Conservation (phyloP, 73 alveolate species). For the Tetrahymena thermophila region DNA sequence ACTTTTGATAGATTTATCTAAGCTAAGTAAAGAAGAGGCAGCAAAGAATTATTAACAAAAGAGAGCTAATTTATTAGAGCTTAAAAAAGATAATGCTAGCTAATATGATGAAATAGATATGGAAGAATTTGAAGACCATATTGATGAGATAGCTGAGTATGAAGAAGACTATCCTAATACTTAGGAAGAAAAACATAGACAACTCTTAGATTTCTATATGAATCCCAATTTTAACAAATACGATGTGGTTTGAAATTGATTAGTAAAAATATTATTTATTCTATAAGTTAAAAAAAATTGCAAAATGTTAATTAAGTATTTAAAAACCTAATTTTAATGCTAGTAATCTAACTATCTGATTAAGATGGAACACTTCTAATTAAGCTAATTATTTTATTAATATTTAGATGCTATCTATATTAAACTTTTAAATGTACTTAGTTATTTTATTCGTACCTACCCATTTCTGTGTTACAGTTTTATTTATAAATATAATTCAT, state of each 20-base stretch:
- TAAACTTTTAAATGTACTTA: not conserved
- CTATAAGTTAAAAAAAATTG: not conserved
- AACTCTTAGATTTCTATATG: constrained; percentile 33
- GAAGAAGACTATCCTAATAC: constrained; percentile 1
- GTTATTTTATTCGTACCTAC: not conserved
- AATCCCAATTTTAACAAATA: constrained; percentile 28
- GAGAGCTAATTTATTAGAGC: constrained; percentile 12
- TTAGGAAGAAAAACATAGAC: not conserved
- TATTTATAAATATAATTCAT: too few species aligned
- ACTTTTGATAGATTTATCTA: not conserved
- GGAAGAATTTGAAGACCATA: constrained; percentile 21
- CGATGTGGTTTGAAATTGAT: not conserved
- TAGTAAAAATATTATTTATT: not conserved
- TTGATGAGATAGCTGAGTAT: not conserved
- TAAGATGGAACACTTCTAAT: too few species aligned
- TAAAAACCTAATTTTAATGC: not conserved
- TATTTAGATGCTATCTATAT: too few species aligned
- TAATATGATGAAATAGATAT: not conserved
- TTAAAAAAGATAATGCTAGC: not conserved
- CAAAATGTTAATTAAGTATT: not conserved
- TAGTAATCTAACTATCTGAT: not conserved
- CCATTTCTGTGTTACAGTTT: not conserved
- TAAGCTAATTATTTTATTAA: too few species aligned
- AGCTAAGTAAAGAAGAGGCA: constrained; percentile 13
- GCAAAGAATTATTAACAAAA: not conserved